Conservation (phyloP, 306 rosid genomes). For the Inga oerstediana region DNA sequence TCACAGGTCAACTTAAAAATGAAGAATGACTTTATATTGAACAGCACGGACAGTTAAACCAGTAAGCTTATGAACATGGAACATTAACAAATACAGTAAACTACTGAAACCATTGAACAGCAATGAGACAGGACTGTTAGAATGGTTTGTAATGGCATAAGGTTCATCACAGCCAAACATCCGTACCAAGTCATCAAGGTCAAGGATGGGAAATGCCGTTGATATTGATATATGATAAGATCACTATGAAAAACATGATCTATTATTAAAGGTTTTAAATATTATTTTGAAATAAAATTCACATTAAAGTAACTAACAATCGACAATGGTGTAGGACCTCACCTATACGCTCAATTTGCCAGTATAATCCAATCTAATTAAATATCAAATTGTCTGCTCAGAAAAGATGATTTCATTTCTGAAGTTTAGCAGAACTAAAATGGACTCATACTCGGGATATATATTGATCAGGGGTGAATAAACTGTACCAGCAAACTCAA, state of each 20-base stretch:
- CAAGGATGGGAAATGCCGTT: background rate
- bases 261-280: background rate
- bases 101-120: background rate
- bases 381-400: background rate
- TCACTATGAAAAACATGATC: background rate
- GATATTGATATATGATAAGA: background rate
- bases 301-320: background rate
- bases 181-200: background rate
- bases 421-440: conserved; percentile 1
- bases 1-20: background rate
- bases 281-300: background rate
- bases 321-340: background rate
- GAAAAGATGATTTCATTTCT: conserved; percentile 1
- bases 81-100: conserved; percentile 6
- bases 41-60: conserved; percentile 3
- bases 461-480: conserved; percentile 12
- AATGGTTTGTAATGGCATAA: background rate
- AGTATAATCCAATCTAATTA: conserved; percentile 11
- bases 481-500: conserved; percentile 80
- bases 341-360: background rate
- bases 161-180: background rate
- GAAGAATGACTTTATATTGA: background rate
- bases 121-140: background rate
- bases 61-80: conserved; percentile 10
- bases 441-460: conserved; percentile 21